These are phyloP conservation scores for Sphagnum fallax DNA, from an alignment of 228 moss, liverwort and hornwort species.

Conservation along the genomic window DNA sequence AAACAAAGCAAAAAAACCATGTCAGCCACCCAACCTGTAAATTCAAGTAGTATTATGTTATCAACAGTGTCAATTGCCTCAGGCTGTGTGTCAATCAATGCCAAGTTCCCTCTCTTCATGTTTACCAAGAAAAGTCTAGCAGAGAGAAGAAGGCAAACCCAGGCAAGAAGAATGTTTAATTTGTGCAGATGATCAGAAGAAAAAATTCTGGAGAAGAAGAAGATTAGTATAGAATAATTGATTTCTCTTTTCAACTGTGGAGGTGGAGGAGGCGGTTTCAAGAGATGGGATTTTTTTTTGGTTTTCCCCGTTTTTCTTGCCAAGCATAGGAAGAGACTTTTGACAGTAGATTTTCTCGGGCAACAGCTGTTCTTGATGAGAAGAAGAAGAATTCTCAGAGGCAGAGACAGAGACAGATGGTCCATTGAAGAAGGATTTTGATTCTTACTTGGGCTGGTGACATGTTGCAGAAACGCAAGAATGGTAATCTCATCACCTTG, in stretches of 20 bases:
- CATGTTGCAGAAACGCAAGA: constrained; percentile 31
- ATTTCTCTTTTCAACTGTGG: not conserved
- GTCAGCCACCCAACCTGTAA: not conserved
- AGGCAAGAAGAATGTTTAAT: not conserved
- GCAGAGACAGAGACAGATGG: not conserved
- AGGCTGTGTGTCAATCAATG: not conserved
- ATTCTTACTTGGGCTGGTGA: constrained; percentile 26
- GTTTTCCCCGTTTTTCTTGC: not conserved
- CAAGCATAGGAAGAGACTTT: not conserved
- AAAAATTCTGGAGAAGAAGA: not conserved
- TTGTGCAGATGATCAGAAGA: not conserved
- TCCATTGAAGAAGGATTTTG: not conserved
- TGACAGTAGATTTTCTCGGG: not conserved
- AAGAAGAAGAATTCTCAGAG: not conserved
- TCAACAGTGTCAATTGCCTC: no score
- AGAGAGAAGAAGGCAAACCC: not conserved
- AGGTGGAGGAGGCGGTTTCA: no score
- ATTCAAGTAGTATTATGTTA: no score
- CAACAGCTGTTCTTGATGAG: not conserved
- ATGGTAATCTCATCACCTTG: constrained; percentile 23
- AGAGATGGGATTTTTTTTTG: no score
- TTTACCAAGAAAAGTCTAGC: not conserved
- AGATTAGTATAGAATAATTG: not conserved
- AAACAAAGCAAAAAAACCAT: not conserved
- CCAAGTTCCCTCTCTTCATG: not conserved